Evolutionary conservation across 2,329 filamentous ascomycete species (phyloP), one percentile per base, ranked within the genome.

Genomic region (Colletotrichum simmondsii): DNA sequence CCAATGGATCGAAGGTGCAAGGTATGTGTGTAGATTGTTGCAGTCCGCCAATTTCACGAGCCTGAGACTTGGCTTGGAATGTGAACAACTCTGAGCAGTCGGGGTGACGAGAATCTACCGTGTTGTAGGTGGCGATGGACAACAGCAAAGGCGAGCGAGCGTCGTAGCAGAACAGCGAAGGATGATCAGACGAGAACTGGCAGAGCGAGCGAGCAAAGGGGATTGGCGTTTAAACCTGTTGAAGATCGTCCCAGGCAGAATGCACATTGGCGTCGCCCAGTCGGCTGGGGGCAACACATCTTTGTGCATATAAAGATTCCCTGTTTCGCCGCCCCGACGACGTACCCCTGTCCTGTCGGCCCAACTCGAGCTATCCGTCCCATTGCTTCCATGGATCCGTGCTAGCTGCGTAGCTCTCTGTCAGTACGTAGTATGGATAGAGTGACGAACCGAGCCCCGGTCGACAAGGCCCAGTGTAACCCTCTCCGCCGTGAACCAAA

Each of bases 141-240:
- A 54, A 12, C 6, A 42, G 54, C 58, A 19, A 28, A 49, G 42
- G 42, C 60, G 42, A 69, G 66, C 66, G 46, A 71, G 52, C 24
- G 60, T 70, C 59, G 56, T 71, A 65, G 61, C 60, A 65, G 54
- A 35, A 42, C 42, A 35, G 28, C 28, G 52, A 72, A 46, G 58
- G 58, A 57, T 32, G 58, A 68, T 70, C 58, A 46, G 65, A 69
- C 26, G 58, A 64, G 28, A 58, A 32, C 32, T 42, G 58, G 14
- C 14, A 58, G 24, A 66, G 16, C 56, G 49, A 42, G 24, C 22
- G 68, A 66, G 68, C 68, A 59, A n/a, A 73, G 59, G 68, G 53
- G 62, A 73, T 71, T 67, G 68, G 71, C 71, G 71, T 73, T 73
- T 73, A 73, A 73, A 73, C 71, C 71, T 65, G 61, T 73, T 65